These are phyloP conservation scores for Helianthus tuberosus DNA, from an alignment of 129 eudicot species.

Conservation along the genomic window DNA sequence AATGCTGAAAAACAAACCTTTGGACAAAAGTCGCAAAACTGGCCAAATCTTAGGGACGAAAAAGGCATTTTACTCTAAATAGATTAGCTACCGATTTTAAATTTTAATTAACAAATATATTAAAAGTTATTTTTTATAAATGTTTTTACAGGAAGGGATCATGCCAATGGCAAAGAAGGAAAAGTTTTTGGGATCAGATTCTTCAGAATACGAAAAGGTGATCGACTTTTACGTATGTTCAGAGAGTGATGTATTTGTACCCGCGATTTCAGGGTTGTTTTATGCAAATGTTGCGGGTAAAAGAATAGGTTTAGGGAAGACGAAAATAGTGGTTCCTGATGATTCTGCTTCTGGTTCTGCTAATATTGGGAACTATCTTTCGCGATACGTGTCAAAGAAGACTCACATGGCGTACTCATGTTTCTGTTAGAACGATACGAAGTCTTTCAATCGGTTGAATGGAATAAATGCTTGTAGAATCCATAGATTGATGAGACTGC, in stretches of 20 bases:
- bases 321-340: conserved; percentile 85
- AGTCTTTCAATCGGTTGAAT: not conserved
- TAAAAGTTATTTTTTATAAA: not conserved
- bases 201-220: conserved; percentile 78
- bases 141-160: conserved; percentile 70
- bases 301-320: conserved; percentile 89
- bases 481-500: conserved; percentile 24
- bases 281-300: conserved; percentile 95
- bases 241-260: conserved; percentile 85
- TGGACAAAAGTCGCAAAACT: too few relatives aligned
- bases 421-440: conserved; percentile 45
- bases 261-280: conserved; percentile 92
- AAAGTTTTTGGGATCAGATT: conserved; percentile 57
- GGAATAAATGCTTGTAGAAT: conserved; percentile 25
- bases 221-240: conserved; percentile 81
- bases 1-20: too few relatives aligned
- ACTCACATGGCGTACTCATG: conserved; percentile 89
- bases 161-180: conserved; percentile 79
- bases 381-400: conserved; percentile 76
- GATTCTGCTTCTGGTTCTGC: conserved; percentile 47
- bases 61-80: not conserved
- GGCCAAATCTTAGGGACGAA: too few relatives aligned
- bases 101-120: conserved; percentile 4
- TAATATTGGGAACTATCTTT: conserved; percentile 47
- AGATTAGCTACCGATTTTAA: conserved; percentile 3